Conservation (phyloP, 164 flowering plant species). For the Tetrastigma voinierianum region DNA sequence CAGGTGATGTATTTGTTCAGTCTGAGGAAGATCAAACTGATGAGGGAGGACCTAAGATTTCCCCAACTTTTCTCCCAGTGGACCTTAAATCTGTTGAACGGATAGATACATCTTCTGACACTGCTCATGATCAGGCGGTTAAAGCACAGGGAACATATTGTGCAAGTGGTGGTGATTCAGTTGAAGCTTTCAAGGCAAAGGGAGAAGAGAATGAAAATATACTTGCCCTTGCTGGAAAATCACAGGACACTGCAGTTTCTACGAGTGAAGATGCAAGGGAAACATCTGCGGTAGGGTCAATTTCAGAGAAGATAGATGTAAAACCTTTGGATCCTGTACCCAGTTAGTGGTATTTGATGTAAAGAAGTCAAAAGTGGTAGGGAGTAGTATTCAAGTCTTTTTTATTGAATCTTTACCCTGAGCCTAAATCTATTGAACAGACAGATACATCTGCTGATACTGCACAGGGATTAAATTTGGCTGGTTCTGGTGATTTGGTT, state of each 20-base stretch:
- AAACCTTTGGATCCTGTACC: conserved; percentile 4
- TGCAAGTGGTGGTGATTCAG: conserved; percentile 1
- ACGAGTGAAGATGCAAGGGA: conserved; percentile 10
- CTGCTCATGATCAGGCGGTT: conserved; percentile 6
- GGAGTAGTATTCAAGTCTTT: not conserved
- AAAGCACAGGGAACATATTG: conserved; percentile 7
- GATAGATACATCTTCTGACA: conserved; percentile 4
- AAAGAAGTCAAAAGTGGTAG: conserved; percentile 14
- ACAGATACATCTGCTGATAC: conserved; percentile 5
- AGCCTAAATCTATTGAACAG: conserved; percentile 13
- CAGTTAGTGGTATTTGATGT: conserved; percentile 4
- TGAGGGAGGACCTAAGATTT: not conserved
- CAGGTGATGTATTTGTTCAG: conserved; percentile 3
- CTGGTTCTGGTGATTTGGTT: conserved; percentile 2
- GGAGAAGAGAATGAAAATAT: conserved; percentile 15
- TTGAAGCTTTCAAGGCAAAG: conserved; percentile 7
- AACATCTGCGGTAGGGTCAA: conserved; percentile 4
- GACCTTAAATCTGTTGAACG: conserved; percentile 15
- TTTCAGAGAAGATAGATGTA: conserved; percentile 3
- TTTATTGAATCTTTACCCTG: conserved; percentile 11
- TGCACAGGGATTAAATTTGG: conserved; percentile 4
- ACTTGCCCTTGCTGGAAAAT: not conserved
- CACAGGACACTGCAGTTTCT: not conserved
- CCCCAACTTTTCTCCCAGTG: conserved; percentile 8
- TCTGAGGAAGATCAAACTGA: conserved; percentile 12